A percentile compares a stretch with the other conserved stretches of the same genome.
Evolutionary conservation across 371 early-diverging fungal genomes (phyloP).

Genomic region (Caulochytrium protostelioides): DNA sequence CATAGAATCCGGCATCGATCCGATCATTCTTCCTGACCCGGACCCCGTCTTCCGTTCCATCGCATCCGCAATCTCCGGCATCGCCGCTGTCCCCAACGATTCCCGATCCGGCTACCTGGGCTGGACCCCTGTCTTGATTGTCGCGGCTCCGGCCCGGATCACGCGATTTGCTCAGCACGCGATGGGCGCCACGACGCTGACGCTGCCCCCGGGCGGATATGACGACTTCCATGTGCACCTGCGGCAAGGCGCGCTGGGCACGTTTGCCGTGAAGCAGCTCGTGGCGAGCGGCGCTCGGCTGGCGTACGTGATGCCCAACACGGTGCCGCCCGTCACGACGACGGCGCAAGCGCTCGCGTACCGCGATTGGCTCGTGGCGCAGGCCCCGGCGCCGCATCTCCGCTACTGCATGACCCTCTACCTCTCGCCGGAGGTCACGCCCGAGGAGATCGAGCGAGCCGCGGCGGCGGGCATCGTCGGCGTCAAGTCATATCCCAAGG

Average conservation of each 20-base stretch:
- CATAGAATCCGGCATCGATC: too few relatives aligned
- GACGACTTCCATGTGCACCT: constrained; percentile 87
- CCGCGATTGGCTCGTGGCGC: constrained; percentile 48
- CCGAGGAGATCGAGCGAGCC: constrained; percentile 72
- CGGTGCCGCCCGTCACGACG: constrained; percentile 68
- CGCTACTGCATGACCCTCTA: constrained; percentile 86
- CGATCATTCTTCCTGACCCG: too few relatives aligned
- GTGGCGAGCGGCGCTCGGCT: neutral
- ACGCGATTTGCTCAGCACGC: too few relatives aligned
- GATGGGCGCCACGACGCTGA: too few relatives aligned
- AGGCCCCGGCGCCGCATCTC: constrained; percentile 59
- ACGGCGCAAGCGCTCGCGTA: constrained; percentile 71
- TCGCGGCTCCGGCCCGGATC: too few relatives aligned
- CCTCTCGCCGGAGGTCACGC: constrained; percentile 63
- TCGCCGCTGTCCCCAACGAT: too few relatives aligned
- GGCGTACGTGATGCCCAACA: constrained; percentile 84
- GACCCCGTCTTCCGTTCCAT: too few relatives aligned
- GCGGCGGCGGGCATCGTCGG: constrained; percentile 67
- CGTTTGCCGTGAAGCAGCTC: too few relatives aligned
- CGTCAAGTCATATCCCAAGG: constrained; percentile 90
- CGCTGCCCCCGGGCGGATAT: too few relatives aligned
- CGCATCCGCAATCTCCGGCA: too few relatives aligned
- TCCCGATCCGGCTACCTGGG: too few relatives aligned
- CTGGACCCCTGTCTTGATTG: too few relatives aligned
- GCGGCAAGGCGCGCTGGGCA: constrained; percentile 19